Conservation (phyloP, 306 rosid genomes). For the Heteromeles arbutifolia region DNA sequence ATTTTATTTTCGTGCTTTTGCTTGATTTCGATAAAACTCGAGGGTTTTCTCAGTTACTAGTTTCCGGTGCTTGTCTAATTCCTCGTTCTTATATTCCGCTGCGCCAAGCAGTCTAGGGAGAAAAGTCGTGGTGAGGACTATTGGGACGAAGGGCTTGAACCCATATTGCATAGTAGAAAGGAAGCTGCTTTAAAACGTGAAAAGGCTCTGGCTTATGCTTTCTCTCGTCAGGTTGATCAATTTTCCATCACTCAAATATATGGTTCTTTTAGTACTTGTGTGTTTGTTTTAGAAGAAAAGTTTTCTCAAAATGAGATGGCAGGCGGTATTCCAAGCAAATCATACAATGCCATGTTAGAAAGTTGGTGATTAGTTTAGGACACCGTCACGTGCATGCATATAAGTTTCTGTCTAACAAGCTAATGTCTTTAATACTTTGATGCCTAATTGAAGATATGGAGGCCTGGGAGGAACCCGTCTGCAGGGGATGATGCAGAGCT, state of each 20-base stretch:
- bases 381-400: background rate
- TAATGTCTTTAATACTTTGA: background rate
- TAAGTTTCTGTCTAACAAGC: background rate
- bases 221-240: conserved; percentile 27
- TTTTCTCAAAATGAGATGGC: background rate
- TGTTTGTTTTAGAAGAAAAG: background rate
- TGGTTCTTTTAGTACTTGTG: background rate
- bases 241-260: background rate
- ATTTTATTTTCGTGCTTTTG: background rate
- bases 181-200: conserved; percentile 30
- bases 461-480: conserved; percentile 14
- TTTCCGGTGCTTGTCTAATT: background rate
- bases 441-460: conserved; percentile 23
- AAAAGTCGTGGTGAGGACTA: conserved; percentile 1
- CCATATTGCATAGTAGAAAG: conserved; percentile 11
- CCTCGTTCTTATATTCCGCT: background rate
- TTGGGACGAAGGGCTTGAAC: conserved; percentile 17
- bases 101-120: conserved; percentile 18
- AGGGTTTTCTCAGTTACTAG: background rate
- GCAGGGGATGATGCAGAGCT: conserved; percentile 16
- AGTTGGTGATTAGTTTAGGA: background rate
- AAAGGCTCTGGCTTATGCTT: conserved; percentile 34
- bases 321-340: background rate
- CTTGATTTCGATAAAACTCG: background rate
- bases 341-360: background rate